Conservation (phyloP, 495 filamentous ascomycete genomes). For the Lepraria neglecta region DNA sequence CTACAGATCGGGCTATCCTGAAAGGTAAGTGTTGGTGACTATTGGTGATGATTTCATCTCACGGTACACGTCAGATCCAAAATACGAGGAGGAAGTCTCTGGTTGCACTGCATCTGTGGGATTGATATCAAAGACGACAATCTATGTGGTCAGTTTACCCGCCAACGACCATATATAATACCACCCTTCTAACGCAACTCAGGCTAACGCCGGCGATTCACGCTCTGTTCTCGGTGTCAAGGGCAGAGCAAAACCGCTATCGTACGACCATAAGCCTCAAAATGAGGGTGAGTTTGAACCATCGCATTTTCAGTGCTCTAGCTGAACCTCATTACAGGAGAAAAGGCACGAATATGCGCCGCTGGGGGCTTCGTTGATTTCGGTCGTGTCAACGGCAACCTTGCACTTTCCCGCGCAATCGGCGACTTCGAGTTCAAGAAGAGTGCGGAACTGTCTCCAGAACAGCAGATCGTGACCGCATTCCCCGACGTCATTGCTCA, state of each 20-base stretch:
- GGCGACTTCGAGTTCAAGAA: slow-evolving; percentile 99
- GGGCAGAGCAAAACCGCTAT: slow-evolving; percentile 91
- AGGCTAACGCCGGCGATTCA: slow-evolving; percentile 97
- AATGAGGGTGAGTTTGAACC: slow-evolving; percentile 68
- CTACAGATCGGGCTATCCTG: slow-evolving; percentile 90
- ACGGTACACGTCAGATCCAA: slow-evolving; percentile 60
- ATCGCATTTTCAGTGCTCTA: slow-evolving; percentile 4
- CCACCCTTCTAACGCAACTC: slow-evolving; percentile 26
- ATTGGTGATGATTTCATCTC: slow-evolving; percentile 22
- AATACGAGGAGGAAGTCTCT: slow-evolving; percentile 95
- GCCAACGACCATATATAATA: slow-evolving; percentile 6
- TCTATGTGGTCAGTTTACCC: slow-evolving; percentile 73
- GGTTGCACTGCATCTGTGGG: slow-evolving; percentile 92
- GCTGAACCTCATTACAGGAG: slow-evolving; percentile 50
- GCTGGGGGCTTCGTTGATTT: slow-evolving; percentile 98
- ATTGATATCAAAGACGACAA: slow-evolving; percentile 81
- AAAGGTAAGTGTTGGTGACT: slow-evolving; percentile 57
- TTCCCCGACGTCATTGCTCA: slow-evolving; percentile 90
- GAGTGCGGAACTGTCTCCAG: slow-evolving; percentile 88
- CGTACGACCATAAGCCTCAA: slow-evolving; percentile 97
- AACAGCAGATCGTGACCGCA: slow-evolving; percentile 96
- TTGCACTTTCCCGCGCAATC: slow-evolving; percentile 94
- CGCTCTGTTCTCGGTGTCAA: slow-evolving; percentile 90
- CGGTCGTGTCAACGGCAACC: slow-evolving; percentile 92
- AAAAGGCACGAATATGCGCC: slow-evolving; percentile 91